Percentiles rank a stretch among this genome's conserved stretches.
phyloP scores from a whole-genome alignment of 345 rosid species.

The Rhodamnia argentea region DNA sequence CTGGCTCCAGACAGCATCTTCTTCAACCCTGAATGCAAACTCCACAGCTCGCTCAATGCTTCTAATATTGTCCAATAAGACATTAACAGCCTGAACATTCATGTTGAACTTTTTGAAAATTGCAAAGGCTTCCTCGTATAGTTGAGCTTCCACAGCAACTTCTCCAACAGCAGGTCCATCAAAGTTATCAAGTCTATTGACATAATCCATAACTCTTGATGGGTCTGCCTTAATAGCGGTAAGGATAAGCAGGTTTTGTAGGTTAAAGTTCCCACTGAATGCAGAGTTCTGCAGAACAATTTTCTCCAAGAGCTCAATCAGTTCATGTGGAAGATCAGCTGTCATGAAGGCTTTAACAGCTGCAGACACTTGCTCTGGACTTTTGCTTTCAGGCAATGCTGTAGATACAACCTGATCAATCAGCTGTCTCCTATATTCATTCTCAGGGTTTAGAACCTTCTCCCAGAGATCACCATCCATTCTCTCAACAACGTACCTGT shows the following conservation, averaged over 20 bases:
- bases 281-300: slow-evolving; percentile 97
- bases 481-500: slow-evolving; percentile 96
- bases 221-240: slow-evolving; percentile 97
- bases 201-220: slow-evolving; percentile 93
- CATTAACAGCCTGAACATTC: slow-evolving; percentile 42
- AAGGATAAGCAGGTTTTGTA: slow-evolving; percentile 93
- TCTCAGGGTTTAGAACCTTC: slow-evolving; percentile 82
- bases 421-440: slow-evolving; percentile 81
- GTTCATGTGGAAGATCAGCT: slow-evolving; percentile 40
- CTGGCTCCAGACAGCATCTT: slow-evolving; percentile 96
- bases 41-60: slow-evolving; percentile 69
- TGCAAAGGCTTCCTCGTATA: slow-evolving; percentile 66
- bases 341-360: slow-evolving; percentile 49
- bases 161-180: slow-evolving; percentile 99
- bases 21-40: slow-evolving; percentile 96
- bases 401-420: slow-evolving; percentile 98
- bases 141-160: slow-evolving; percentile 87
- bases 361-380: slow-evolving; percentile 46
- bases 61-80: slow-evolving; percentile 26
- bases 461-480: slow-evolving; percentile 99
- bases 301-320: slow-evolving; percentile 57
- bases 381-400: slow-evolving; percentile 64
- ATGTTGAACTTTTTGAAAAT: slow-evolving; percentile 45
- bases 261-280: slow-evolving; percentile 93
- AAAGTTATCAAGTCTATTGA: slow-evolving; percentile 89